phyloP scores from a whole-genome alignment of 1,284 basidiomycete species.

The Singerocomus rubriflavus region DNA sequence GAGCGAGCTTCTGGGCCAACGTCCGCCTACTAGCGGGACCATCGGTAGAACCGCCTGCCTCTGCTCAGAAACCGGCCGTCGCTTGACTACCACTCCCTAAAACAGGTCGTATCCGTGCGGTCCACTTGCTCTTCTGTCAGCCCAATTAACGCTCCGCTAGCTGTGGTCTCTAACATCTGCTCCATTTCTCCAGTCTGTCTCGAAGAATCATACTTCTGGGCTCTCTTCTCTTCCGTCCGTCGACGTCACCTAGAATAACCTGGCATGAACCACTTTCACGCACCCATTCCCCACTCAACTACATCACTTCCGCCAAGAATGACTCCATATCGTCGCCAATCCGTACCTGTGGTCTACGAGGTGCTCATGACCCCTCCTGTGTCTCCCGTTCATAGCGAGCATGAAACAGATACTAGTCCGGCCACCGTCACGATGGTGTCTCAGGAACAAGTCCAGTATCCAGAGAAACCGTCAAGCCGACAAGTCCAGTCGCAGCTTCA shows the following conservation, averaged over 20 bases:
- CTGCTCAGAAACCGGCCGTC: slow-evolving; percentile 4
- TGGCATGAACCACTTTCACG: slow-evolving; percentile 29
- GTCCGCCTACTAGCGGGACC: not conserved
- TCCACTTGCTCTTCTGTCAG: slow-evolving; percentile 1
- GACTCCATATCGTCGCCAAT: slow-evolving; percentile 15
- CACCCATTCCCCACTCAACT: slow-evolving; percentile 21
- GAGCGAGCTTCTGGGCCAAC: slow-evolving; percentile 15
- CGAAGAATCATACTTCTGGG: not conserved
- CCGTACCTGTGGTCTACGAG: slow-evolving; percentile 31
- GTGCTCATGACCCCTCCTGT: slow-evolving; percentile 58
- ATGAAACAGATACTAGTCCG: slow-evolving; percentile 27
- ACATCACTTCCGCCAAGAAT: slow-evolving; percentile 13
- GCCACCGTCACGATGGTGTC: slow-evolving; percentile 28
- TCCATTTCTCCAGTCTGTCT: slow-evolving; percentile 1
- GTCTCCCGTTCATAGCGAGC: slow-evolving; percentile 47
- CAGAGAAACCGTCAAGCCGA: slow-evolving; percentile 19
- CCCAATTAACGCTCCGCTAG: slow-evolving; percentile 3
- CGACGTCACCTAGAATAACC: not conserved
- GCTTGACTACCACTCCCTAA: slow-evolving; percentile 3
- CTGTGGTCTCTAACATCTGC: slow-evolving; percentile 4
- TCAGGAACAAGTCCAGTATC: slow-evolving; percentile 29
- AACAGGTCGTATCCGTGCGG: slow-evolving; percentile 17
- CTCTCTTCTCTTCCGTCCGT: not conserved
- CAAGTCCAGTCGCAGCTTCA: slow-evolving; percentile 6
- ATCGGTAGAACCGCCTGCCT: slow-evolving; percentile 3